Evolutionary conservation across 2,329 filamentous ascomycete genomes (phyloP), one percentile per base, ranked within the genome.

Genomic region (Beauveria australis): DNA sequence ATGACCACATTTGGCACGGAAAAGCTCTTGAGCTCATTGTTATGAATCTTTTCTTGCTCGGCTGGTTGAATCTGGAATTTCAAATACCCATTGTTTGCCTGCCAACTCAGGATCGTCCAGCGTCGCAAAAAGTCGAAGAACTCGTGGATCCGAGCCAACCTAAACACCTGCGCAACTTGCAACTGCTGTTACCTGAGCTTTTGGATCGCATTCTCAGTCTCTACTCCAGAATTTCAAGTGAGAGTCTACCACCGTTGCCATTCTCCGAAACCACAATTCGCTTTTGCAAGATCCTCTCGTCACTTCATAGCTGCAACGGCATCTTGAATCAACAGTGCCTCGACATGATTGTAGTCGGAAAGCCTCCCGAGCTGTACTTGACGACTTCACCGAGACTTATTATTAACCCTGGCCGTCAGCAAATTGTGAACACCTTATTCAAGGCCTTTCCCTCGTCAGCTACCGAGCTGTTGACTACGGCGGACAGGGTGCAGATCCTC

Each of bases 1-100:
- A 91, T 67, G 94, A 99, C 73, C 91, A 96, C 73, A 73, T 97
- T n/a, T 99, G 94, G 93, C 91, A 97, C 75, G 94, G 90, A 19
- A 97, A 97, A 74, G 92, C 91, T 1, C 79, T 99, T 22, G 95
- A 99, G 71, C 86, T 92, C 30, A 90, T 96, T 63, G 77, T 94
- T 52, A 81, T 96, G 28, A 91, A 89, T 69, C 81, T 97, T 66
- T 70, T 97, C 46, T 83, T 97, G 67, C 85, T 96, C 63, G 89
- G 87, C 33, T 96, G 92, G 89, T 84, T 88, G 41, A 89, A 87
- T 4, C 79, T 93, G 67, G 89, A 94, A 69, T 97, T 97, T 67
- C 82, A 87, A 67, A 82, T 94, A n/a, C 85, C 85, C 2, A 72
- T 76, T 10, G 73, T 87, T 18, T 82, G 84, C 63, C 76, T 75